Evolutionary conservation across 805 yeast species (phyloP).

Genomic region (Saccharomycopsis sp.): DNA sequence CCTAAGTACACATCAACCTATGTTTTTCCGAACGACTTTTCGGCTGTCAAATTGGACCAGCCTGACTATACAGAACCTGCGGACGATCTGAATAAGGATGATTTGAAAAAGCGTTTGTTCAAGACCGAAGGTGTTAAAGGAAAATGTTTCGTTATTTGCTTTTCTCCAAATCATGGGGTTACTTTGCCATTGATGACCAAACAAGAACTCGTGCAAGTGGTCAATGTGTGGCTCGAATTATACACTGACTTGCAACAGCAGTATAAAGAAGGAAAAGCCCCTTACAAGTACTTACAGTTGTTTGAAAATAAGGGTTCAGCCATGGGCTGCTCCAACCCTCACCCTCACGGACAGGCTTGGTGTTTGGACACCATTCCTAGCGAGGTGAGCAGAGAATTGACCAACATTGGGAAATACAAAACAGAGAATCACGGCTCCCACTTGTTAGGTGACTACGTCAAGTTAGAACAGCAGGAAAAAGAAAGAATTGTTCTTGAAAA

Average conservation of each 20-base stretch:
- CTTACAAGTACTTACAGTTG: constrained; percentile 57
- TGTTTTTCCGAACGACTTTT: constrained; percentile 60
- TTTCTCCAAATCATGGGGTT: constrained; percentile 60
- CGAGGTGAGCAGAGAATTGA: constrained; percentile 55
- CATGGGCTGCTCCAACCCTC: constrained; percentile 80
- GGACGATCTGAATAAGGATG: constrained; percentile 17
- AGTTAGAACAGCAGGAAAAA: constrained; percentile 43
- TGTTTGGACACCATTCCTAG: constrained; percentile 57
- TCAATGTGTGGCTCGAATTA: constrained; percentile 53
- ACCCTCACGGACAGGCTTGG: constrained; percentile 84
- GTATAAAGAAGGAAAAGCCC: constrained; percentile 31
- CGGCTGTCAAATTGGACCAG: constrained; percentile 59
- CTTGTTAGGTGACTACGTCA: constrained; percentile 56
- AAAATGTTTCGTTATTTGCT: constrained; percentile 64
- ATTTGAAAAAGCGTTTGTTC: constrained; percentile 39
- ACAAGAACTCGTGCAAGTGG: constrained; percentile 40
- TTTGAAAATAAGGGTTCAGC: constrained; percentile 75
- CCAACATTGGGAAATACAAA: constrained; percentile 42
- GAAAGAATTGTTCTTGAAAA: constrained; percentile 52
- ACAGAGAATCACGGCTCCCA: constrained; percentile 37
- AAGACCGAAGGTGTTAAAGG: constrained; percentile 57
- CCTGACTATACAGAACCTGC: constrained; percentile 33
- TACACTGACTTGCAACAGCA: constrained; percentile 39
- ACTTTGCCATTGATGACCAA: constrained; percentile 56
- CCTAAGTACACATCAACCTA: constrained; percentile 52